phyloP scores from a whole-genome alignment of 2,329 filamentous ascomycete genomes.

The Lasiodiplodia sp. region DNA sequence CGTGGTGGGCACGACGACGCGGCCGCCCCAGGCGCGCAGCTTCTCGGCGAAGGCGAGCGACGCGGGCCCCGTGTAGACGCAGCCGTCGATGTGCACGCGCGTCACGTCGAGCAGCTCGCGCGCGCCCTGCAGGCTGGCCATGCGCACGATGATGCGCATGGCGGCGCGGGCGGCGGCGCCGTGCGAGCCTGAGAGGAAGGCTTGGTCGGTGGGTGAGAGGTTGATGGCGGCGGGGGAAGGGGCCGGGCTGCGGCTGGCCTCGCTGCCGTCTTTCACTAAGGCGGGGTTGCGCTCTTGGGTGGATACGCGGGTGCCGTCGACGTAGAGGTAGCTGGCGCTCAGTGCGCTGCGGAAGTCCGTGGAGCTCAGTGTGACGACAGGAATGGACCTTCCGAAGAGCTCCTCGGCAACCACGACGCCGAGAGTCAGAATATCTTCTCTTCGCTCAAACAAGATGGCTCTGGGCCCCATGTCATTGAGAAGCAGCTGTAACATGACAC shows the following conservation, averaged over 20 bases:
- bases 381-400: constrained; percentile 51
- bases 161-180: constrained; percentile 47
- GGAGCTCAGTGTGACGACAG: constrained; percentile 44
- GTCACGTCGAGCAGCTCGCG: constrained; percentile 46
- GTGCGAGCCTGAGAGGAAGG: neutral
- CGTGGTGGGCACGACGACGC: constrained; percentile 33
- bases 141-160: constrained; percentile 49
- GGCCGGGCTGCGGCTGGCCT: neutral
- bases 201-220: constrained; percentile 38
- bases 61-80: constrained; percentile 43
- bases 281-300: neutral
- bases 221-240: neutral
- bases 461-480: constrained; percentile 49
- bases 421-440: constrained; percentile 55
- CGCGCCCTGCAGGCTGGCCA: constrained; percentile 48
- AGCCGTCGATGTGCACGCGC: constrained; percentile 54
- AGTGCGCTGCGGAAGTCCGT: constrained; percentile 8
- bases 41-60: neutral
- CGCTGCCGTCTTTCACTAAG: neutral
- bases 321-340: constrained; percentile 14
- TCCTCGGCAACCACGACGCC: constrained; percentile 54
- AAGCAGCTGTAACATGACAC: constrained; percentile 55
- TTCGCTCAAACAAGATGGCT: constrained; percentile 52
- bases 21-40: neutral
- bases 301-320: neutral